These are phyloP conservation scores for Meyerozyma athensensis DNA, from an alignment of 1,139 yeast species.

Conservation along the genomic window DNA sequence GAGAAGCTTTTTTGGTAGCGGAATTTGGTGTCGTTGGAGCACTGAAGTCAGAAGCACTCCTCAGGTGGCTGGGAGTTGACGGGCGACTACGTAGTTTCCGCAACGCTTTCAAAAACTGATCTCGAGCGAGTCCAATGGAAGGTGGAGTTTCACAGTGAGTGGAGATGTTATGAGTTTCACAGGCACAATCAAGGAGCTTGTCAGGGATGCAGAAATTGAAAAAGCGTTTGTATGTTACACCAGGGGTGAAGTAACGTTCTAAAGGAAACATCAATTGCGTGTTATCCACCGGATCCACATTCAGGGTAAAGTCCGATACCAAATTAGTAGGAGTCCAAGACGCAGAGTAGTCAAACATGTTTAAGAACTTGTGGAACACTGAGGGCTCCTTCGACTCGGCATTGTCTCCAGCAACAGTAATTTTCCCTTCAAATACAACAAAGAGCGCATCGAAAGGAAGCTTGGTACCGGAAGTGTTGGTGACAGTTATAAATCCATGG, in stretches of 20 bases:
- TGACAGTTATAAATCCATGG: constrained; percentile 32
- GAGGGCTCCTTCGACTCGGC: constrained; percentile 13
- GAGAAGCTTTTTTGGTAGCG: not conserved
- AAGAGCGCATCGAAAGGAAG: constrained; percentile 41
- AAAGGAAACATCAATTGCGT: constrained; percentile 14
- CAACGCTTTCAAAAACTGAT: constrained; percentile 9
- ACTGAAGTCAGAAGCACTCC: constrained; percentile 1
- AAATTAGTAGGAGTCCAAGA: constrained; percentile 28
- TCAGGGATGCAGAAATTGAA: constrained; percentile 22
- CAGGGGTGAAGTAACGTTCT: constrained; percentile 9
- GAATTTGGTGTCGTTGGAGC: not conserved
- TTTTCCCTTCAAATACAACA: constrained; percentile 36
- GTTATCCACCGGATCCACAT: constrained; percentile 26
- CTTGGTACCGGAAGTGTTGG: constrained; percentile 21
- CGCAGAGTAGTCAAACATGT: constrained; percentile 43
- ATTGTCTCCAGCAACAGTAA: constrained; percentile 14
- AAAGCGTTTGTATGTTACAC: constrained; percentile 12
- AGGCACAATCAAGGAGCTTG: constrained; percentile 18
- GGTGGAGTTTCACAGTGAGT: constrained; percentile 21
- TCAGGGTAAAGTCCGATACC: constrained; percentile 16
- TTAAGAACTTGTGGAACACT: constrained; percentile 25
- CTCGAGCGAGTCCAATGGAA: constrained; percentile 13
- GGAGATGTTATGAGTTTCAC: constrained; percentile 16
- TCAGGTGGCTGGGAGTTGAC: constrained; percentile 1
- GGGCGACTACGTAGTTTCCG: constrained; percentile 8